Percentiles rank a stretch among this genome's conserved stretches.
Conservation (phyloP, 108 stramenopile genomes). For the Aurantiochytrium sp. region DNA sequence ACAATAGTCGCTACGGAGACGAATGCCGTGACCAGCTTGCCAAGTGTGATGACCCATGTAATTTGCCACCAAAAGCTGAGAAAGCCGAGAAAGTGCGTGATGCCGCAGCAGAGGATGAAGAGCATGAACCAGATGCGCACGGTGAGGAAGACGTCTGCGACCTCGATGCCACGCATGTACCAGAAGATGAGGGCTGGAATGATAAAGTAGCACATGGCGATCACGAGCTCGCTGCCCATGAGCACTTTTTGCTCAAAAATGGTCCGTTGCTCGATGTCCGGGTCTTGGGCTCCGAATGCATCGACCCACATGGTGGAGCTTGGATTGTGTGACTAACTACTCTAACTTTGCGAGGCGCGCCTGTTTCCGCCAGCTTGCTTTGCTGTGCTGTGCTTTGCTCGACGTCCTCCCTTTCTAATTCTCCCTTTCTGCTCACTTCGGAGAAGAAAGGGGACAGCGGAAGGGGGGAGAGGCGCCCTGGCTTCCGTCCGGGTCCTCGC, state of each 20-base stretch:
- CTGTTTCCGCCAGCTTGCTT: too few relatives aligned
- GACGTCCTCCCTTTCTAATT: too few relatives aligned
- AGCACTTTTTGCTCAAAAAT: background rate
- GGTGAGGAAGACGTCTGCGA: background rate
- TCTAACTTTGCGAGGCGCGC: too few relatives aligned
- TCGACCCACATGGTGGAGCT: too few relatives aligned
- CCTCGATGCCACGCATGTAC: background rate
- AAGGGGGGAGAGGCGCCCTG: too few relatives aligned
- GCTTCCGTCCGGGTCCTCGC: too few relatives aligned
- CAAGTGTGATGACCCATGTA: background rate
- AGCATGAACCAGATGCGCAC: slow-evolving; percentile 11
- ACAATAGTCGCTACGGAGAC: background rate
- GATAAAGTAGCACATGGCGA: background rate
- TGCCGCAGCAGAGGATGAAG: background rate
- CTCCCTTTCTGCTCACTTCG: too few relatives aligned
- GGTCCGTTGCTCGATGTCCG: too few relatives aligned
- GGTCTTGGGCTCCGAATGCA: too few relatives aligned
- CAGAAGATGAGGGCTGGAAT: background rate
- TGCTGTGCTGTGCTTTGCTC: too few relatives aligned
- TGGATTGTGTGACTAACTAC: too few relatives aligned
- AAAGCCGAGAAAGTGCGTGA: background rate
- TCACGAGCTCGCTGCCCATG: background rate
- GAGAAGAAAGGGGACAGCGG: too few relatives aligned
- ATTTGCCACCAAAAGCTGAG: background rate
- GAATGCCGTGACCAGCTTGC: background rate